Evolutionary conservation across 148 eudicot species (phyloP).

Genomic region (Polygonum maritimum): DNA sequence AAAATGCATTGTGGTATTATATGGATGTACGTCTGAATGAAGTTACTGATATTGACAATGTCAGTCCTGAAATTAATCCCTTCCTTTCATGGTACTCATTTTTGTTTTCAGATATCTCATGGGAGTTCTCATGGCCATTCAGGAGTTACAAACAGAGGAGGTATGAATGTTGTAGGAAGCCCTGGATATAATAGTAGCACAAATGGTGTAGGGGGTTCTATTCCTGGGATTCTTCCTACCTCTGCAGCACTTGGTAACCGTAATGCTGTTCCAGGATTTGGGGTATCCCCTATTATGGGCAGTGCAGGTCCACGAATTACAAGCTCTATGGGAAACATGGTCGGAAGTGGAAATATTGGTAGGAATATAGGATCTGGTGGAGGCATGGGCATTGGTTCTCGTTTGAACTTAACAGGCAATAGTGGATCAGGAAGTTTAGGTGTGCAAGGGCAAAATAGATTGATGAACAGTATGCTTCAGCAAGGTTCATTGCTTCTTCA

Average conservation of each 20-base stretch:
- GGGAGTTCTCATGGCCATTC: constrained; percentile 84
- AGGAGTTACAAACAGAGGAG: constrained; percentile 83
- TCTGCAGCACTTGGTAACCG: constrained; percentile 90
- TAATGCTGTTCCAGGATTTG: constrained; percentile 73
- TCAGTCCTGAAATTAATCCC: background rate
- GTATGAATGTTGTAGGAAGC: constrained; percentile 85
- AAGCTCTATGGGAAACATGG: constrained; percentile 76
- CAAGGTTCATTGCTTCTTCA: constrained; percentile 52
- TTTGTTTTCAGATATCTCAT: constrained; percentile 63
- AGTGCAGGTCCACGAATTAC: constrained; percentile 78
- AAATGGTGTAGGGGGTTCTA: constrained; percentile 86
- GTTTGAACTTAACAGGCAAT: constrained; percentile 61
- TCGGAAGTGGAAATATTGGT: constrained; percentile 73
- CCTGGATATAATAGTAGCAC: constrained; percentile 71
- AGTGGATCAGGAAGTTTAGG: constrained; percentile 79
- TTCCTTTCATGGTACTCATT: background rate
- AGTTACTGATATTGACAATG: background rate
- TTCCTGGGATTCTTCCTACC: constrained; percentile 90
- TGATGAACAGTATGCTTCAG: constrained; percentile 81
- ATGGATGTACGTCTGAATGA: background rate
- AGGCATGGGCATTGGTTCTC: constrained; percentile 80
- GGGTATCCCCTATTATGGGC: constrained; percentile 74
- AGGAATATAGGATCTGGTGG: constrained; percentile 85
- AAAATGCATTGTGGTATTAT: background rate
- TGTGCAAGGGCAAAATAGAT: constrained; percentile 77